Percentiles rank a stretch among this genome's conserved stretches.
Conservation (phyloP, 2,329 filamentous ascomycete genomes). For the Penicillium paneum region DNA sequence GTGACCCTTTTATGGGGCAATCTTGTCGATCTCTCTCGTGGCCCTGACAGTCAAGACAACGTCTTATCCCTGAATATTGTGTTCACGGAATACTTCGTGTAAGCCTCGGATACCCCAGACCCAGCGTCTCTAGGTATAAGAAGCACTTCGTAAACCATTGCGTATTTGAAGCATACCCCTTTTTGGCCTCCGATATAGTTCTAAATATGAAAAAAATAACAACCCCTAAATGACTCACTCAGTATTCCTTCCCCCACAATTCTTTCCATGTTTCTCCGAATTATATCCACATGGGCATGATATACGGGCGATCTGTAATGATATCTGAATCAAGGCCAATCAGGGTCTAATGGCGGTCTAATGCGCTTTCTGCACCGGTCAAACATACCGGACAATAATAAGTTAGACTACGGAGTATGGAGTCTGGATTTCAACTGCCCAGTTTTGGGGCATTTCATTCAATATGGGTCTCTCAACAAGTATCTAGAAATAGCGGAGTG, state of each 20-base stretch:
- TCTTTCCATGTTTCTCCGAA: slow-evolving; percentile 5
- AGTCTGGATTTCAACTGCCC: background rate
- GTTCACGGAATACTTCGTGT: background rate
- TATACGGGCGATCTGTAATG: no score
- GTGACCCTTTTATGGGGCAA: background rate
- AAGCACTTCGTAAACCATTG: background rate
- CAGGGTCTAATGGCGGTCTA: background rate
- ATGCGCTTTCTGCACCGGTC: background rate
- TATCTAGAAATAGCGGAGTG: background rate
- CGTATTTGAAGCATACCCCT: background rate
- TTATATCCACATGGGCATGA: background rate
- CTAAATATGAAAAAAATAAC: no score
- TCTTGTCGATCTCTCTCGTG: background rate
- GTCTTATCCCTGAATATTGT: background rate
- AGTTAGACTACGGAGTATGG: no score
- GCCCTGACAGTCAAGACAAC: background rate
- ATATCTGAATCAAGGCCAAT: slow-evolving; percentile 9
- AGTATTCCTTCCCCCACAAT: background rate
- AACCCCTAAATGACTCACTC: background rate
- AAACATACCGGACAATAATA: background rate
- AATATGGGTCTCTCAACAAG: background rate
- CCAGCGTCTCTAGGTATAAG: background rate
- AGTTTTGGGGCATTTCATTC: background rate
- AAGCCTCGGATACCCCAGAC: background rate
- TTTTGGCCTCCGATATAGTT: no score